Percentiles rank a stretch among this genome's conserved stretches.
These are phyloP conservation scores for Leonotis leonurus DNA, from an alignment of 257 asterid genomes.

Conservation along the genomic window DNA sequence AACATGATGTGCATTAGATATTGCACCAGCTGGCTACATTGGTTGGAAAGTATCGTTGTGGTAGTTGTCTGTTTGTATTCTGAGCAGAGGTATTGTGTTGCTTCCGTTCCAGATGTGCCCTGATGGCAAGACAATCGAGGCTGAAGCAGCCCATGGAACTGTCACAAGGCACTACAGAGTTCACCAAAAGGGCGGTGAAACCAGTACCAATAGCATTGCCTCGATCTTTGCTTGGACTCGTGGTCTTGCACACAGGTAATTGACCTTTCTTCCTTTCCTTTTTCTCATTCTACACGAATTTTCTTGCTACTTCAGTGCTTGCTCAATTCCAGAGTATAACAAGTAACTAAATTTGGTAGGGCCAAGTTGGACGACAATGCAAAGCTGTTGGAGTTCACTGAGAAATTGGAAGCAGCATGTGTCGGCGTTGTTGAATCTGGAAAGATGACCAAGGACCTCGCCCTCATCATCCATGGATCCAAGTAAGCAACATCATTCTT, in stretches of 20 bases:
- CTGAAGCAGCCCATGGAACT: conserved; percentile 99
- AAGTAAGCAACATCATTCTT: conserved; percentile 31
- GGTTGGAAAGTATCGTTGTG: background rate
- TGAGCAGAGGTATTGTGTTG: conserved; percentile 18
- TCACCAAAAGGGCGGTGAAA: conserved; percentile 98
- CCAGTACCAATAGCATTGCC: conserved; percentile 98
- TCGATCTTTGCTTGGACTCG: conserved; percentile 99
- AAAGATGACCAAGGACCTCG: conserved; percentile 98
- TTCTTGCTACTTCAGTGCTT: background rate
- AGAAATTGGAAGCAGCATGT: conserved; percentile 91
- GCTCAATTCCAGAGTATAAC: background rate
- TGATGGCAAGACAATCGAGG: conserved; percentile 98
- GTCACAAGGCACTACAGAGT: conserved; percentile 96
- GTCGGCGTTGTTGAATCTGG: conserved; percentile 85
- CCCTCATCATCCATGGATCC: conserved; percentile 89
- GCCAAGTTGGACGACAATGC: conserved; percentile 86
- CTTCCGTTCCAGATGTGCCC: conserved; percentile 71
- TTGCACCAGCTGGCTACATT: background rate
- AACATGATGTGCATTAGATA: background rate
- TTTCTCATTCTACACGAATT: background rate
- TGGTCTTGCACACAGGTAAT: conserved; percentile 95
- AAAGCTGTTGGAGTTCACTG: conserved; percentile 76
- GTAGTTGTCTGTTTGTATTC: background rate
- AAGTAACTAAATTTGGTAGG: conserved; percentile 27
- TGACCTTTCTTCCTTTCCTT: background rate